A percentile compares a stretch with the other conserved stretches of the same genome.
phyloP scores from a whole-genome alignment of 805 yeast species.

The Yarrowia sp. region DNA sequence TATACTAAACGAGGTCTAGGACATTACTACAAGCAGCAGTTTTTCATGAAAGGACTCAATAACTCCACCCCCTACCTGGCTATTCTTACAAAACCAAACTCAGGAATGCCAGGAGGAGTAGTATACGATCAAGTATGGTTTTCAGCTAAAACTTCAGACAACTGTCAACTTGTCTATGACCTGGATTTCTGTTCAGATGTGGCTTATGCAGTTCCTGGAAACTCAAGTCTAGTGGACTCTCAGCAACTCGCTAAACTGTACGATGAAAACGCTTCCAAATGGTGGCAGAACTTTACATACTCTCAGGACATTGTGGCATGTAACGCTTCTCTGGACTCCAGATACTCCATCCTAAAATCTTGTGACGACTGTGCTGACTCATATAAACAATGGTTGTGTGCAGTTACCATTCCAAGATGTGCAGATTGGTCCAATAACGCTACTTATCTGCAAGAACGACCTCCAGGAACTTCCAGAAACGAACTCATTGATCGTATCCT shows the following conservation, averaged over 20 bases:
- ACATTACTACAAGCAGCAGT: constrained; percentile 51
- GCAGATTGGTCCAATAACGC: constrained; percentile 44
- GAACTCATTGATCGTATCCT: constrained; percentile 53
- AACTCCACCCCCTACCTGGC: constrained; percentile 62
- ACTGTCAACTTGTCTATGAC: constrained; percentile 73
- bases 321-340: constrained; percentile 56
- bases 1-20: constrained; percentile 48
- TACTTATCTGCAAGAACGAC: constrained; percentile 45
- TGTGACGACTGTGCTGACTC: constrained; percentile 71
- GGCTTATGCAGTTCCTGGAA: constrained; percentile 81
- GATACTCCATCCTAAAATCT: constrained; percentile 69
- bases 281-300: constrained; percentile 65
- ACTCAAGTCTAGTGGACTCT: constrained; percentile 40
- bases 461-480: constrained; percentile 56
- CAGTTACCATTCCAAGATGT: constrained; percentile 86
- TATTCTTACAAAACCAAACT: constrained; percentile 54
- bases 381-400: constrained; percentile 85
- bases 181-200: constrained; percentile 76
- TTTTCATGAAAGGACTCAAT: constrained; percentile 60
- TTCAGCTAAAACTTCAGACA: constrained; percentile 49
- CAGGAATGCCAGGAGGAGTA: constrained; percentile 51
- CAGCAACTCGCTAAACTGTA: constrained; percentile 49
- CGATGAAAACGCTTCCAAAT: constrained; percentile 57
- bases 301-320: constrained; percentile 78
- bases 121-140: constrained; percentile 57